Evolutionary conservation across 1,284 basidiomycete species (phyloP), one percentile per base, ranked within the genome.

Genomic region (Leccinum subrobustum): DNA sequence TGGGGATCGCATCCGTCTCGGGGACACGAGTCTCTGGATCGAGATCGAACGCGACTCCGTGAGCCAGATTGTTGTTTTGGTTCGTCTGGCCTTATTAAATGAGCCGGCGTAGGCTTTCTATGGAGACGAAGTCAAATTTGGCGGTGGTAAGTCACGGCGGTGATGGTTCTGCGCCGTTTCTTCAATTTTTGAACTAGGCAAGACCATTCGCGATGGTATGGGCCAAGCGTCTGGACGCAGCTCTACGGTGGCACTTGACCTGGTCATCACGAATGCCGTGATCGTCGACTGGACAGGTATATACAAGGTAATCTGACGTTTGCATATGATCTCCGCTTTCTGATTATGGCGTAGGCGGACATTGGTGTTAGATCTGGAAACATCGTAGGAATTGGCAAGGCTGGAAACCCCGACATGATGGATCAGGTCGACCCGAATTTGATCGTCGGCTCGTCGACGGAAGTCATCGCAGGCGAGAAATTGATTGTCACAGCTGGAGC

Each of bases 101-200:
- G 39, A 54, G 55, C 16, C 20, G 25, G 14, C 9, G 1, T 62
- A 91, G 85, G 89, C 92, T 3, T 77, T 83, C 2, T 95, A 95
- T 70, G 94, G 96, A 8, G 96, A 99, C 67, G 97, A 99, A 78
- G 89, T 92, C 78, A 99, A 98, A 76, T 99, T 99, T 70, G 96
- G 96, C 12, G 96, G 96, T 70, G 96, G 93, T 87, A 66, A 62
- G 64, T 60, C 16, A 9, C 9, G 0, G 11, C 1, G 31, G 6
- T 33, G 29, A 44, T 18, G 5, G 9, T 29, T 66, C 77, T 64
- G 20, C 35, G 2, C 29, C 39, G 5, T 52, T 2, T 0, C 42
- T 42, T 31, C 20, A 56, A 44, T 27, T 58, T 27, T 16, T 14
- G 18, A 6, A 8, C 9, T 63, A 92, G 92, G 93, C 12, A 98